A percentile compares a stretch with the other conserved stretches of the same genome.
These are phyloP conservation scores for Sordaria brevicollis DNA, from an alignment of 495 filamentous ascomycete species.

Conservation along the genomic window DNA sequence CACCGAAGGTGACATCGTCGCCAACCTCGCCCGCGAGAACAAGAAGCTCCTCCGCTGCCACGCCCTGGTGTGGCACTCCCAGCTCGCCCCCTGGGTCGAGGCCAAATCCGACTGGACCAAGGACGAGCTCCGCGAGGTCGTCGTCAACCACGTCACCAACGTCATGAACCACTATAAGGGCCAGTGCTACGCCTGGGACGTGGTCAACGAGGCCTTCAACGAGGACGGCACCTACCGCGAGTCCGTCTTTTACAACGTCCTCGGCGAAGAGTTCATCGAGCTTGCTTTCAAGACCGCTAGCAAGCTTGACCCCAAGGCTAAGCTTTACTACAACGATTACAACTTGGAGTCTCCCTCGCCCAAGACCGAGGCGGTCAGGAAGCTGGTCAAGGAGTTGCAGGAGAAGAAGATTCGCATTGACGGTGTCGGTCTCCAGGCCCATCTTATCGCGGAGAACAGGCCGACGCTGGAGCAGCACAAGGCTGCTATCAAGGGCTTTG, in stretches of 20 bases:
- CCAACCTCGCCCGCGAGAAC: slow-evolving; percentile 31
- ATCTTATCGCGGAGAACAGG: slow-evolving; percentile 42
- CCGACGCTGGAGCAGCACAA: slow-evolving; percentile 32
- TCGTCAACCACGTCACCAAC: slow-evolving; percentile 40
- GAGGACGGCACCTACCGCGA: slow-evolving; percentile 50
- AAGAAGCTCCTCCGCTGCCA: slow-evolving; percentile 44
- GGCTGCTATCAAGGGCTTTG: slow-evolving; percentile 32
- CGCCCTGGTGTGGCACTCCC: slow-evolving; percentile 48
- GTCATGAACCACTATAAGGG: slow-evolving; percentile 45
- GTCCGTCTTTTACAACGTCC: slow-evolving; percentile 41
- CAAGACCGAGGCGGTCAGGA: slow-evolving; percentile 7
- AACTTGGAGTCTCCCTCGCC: slow-evolving; percentile 44
- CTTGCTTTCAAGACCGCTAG: slow-evolving; percentile 44
- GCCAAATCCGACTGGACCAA: slow-evolving; percentile 40
- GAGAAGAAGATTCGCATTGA: slow-evolving; percentile 35
- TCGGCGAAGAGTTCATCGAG: slow-evolving; percentile 40
- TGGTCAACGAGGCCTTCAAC: slow-evolving; percentile 58
- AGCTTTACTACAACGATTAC: slow-evolving; percentile 61
- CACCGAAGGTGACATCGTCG: slow-evolving; percentile 36
- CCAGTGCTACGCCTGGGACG: slow-evolving; percentile 46
- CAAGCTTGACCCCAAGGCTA: slow-evolving; percentile 42
- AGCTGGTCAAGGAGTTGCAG: slow-evolving; percentile 27
- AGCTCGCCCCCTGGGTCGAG: slow-evolving; percentile 45
- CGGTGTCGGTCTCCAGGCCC: slow-evolving; percentile 42
- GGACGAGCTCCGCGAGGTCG: slow-evolving; percentile 31